A percentile compares a stretch with the other conserved stretches of the same genome.
phyloP scores from a whole-genome alignment of 2,329 filamentous ascomycete genomes.

The Cercospora berteroae region DNA sequence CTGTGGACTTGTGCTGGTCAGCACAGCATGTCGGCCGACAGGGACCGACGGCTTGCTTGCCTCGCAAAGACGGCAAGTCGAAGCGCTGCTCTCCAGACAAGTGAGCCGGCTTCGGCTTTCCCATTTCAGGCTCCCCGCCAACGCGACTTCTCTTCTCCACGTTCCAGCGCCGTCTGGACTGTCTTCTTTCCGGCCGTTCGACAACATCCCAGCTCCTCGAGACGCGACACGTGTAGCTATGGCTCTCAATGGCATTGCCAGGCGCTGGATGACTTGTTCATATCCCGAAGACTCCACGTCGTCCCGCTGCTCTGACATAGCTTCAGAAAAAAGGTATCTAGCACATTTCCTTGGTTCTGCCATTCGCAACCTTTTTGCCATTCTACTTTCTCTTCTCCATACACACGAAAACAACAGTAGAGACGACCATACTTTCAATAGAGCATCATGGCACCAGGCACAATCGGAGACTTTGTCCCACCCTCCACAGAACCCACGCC shows the following conservation, averaged over 20 bases:
- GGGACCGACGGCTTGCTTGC: slow-evolving; percentile 8
- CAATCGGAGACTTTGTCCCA: slow-evolving; percentile 28
- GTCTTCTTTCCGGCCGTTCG: background rate
- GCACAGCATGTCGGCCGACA: slow-evolving; percentile 11
- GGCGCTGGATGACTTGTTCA: background rate
- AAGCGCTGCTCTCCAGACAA: slow-evolving; percentile 11
- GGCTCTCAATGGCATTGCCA: slow-evolving; percentile 1
- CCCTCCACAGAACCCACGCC: slow-evolving; percentile 22
- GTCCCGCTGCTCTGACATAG: slow-evolving; percentile 5
- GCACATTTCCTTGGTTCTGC: background rate
- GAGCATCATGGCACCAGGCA: slow-evolving; percentile 26
- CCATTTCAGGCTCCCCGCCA: slow-evolving; percentile 4
- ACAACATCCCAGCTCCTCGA: background rate
- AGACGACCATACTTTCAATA: background rate
- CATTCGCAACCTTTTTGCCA: background rate
- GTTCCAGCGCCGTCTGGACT: slow-evolving; percentile 1
- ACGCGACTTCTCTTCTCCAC: slow-evolving; percentile 7
- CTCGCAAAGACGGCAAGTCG: slow-evolving; percentile 14
- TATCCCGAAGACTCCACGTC: background rate
- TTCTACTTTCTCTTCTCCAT: background rate
- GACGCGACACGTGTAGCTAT: slow-evolving; percentile 5
- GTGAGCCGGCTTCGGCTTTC: slow-evolving; percentile 8
- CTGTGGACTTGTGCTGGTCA: slow-evolving; percentile 1
- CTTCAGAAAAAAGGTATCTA: background rate
- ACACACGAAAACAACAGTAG: background rate